Evolutionary conservation across 108 stramenopile species (phyloP).

Genomic region (Parmales sp.): DNA sequence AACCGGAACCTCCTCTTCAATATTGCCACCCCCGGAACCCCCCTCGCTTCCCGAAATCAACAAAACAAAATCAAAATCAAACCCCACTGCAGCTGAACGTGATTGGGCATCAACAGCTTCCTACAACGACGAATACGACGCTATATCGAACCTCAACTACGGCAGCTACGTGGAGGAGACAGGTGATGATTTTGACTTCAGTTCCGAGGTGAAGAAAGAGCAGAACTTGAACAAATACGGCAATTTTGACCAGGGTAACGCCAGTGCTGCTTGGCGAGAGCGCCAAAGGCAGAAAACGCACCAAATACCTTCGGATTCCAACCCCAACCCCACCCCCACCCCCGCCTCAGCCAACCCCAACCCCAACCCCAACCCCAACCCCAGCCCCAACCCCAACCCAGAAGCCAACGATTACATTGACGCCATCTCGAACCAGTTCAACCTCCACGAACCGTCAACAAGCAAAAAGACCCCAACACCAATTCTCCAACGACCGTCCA

Average conservation of each 20-base stretch:
- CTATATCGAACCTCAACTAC: neutral
- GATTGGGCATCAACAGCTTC: conserved; percentile 4
- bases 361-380: neutral
- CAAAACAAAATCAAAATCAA: neutral
- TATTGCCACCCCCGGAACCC: too few species aligned
- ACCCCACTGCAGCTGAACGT: neutral
- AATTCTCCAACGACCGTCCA: neutral
- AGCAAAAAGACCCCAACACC: neutral
- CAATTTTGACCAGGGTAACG: neutral
- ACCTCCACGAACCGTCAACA: neutral
- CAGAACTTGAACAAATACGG: neutral
- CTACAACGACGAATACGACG: neutral
- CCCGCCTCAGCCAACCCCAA: neutral
- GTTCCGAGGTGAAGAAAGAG: neutral
- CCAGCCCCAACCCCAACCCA: neutral
- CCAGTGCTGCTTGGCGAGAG: neutral
- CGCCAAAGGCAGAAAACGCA: neutral
- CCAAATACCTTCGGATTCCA: neutral
- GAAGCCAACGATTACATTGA: neutral
- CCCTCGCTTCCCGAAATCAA: too few species aligned
- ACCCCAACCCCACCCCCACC: neutral
- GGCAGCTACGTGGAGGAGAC: neutral
- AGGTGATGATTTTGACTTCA: too few species aligned
- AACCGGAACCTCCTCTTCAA: neutral
- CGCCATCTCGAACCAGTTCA: neutral